These are phyloP conservation scores for Neurospora sp. DNA, from an alignment of 495 filamentous ascomycete species.

Conservation along the genomic window DNA sequence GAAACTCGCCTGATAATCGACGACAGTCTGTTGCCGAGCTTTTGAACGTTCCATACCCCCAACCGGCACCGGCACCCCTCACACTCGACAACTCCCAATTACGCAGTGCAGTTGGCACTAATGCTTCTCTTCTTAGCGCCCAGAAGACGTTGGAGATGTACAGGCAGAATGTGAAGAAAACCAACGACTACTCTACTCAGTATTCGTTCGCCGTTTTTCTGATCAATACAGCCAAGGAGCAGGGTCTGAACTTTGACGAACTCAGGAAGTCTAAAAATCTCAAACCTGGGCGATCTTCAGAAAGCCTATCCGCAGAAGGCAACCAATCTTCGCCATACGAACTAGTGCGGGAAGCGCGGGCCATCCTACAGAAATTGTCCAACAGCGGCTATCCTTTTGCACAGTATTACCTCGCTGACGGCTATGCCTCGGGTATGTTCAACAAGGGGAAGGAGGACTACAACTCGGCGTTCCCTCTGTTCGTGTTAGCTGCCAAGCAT, in stretches of 20 bases:
- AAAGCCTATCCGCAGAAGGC: slow-evolving; percentile 35
- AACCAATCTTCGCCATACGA: slow-evolving; percentile 46
- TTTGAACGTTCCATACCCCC: slow-evolving; percentile 79
- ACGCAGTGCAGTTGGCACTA: slow-evolving; percentile 66
- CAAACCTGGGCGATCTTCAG: slow-evolving; percentile 24
- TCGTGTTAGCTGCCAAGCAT: slow-evolving; percentile 90
- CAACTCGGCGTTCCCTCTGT: slow-evolving; percentile 81
- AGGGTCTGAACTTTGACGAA: slow-evolving; percentile 33
- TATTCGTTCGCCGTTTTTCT: slow-evolving; percentile 96
- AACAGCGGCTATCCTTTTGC: slow-evolving; percentile 89
- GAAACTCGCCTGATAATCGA: slow-evolving; percentile 64
- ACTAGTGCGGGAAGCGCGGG: slow-evolving; percentile 75
- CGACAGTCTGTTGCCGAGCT: slow-evolving; percentile 79
- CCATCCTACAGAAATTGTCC: slow-evolving; percentile 75
- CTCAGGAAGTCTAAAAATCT: slow-evolving; percentile 32
- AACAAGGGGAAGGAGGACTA: slow-evolving; percentile 86
- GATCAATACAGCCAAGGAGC: slow-evolving; percentile 72
- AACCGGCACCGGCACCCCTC: slow-evolving; percentile 65
- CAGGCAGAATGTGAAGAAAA: slow-evolving; percentile 90
- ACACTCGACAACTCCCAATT: slow-evolving; percentile 70
- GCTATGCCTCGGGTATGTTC: slow-evolving; percentile 88
- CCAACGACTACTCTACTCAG: slow-evolving; percentile 74
- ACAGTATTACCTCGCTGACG: slow-evolving; percentile 94
- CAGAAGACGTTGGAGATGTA: slow-evolving; percentile 97
- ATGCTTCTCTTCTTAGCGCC: slow-evolving; percentile 80